Base-by-base conservation (phyloP, 192 early-diverging fungal genomes). In the Coemansia sp. region DNA sequence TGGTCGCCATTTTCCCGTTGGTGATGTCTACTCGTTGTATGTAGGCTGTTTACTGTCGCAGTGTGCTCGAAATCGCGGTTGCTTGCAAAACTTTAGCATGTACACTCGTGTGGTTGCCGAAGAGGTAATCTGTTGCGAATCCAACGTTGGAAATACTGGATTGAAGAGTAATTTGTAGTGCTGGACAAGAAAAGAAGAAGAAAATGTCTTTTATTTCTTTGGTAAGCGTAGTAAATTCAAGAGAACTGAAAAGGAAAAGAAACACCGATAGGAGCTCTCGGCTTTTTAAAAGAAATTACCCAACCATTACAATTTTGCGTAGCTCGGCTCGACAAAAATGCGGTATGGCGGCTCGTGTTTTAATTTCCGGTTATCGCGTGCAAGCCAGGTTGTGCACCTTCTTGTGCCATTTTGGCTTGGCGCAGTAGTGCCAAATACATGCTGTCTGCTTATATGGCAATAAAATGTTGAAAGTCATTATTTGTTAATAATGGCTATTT, bases 1-100 rank as follows among this genome's bases (percentile, higher is more conserved):
- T 77, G 71, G 83, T 75, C 82, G 84, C 83, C 88, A 89, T 91
- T 74, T 65, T 35, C 32, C 32, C 41, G 41, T 45, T 14, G 1
- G 53, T 54, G 38, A 37, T 13, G 13, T 52, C 14, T 6, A 2
- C 26, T 54, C 14, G 23, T 67, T 27, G 18, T 50, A 14, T 20
- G 51, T 27, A 22, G 23, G 26, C 51, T 67, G 52, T 62, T 26
- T 62, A 62, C 48, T 35, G 38, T n/a, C 27, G 12, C 27, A 12
- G 20, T 20, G 23, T 27, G 52, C 50, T 68, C 66, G 59, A 48
- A 62, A 52, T 68, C 66, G 66, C 54, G 59, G 45, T 27, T 54
- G 47, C 38, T 48, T 50, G 45, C 27, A 39, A 63, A 57, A 32
- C 47, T 53, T 51, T 41, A 61, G 68, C 68, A 69, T 69, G 68